Conservation (phyloP, 495 filamentous ascomycete species). For the Tetracladium marchalianum region DNA sequence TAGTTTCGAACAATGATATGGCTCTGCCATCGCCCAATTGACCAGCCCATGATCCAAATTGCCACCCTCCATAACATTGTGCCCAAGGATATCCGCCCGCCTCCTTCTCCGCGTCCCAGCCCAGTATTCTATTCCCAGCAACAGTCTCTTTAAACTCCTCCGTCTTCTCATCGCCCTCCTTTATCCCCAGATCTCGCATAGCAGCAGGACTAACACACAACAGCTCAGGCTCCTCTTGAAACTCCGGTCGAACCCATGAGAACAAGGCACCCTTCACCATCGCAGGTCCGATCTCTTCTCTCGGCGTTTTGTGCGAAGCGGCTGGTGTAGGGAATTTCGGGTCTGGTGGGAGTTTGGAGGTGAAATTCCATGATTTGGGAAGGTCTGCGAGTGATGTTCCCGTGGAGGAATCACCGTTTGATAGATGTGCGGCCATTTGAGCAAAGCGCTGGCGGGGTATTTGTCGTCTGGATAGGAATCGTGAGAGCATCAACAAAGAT, state of each 20-base stretch:
- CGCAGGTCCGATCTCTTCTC: slow-evolving; percentile 66
- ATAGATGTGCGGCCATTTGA: slow-evolving; percentile 47
- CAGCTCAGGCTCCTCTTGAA: slow-evolving; percentile 58
- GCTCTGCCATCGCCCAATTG: slow-evolving; percentile 93
- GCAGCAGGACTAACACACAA: slow-evolving; percentile 69
- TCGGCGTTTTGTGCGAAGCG: slow-evolving; percentile 66
- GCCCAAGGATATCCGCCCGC: slow-evolving; percentile 89
- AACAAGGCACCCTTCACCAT: slow-evolving; percentile 79
- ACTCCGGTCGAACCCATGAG: slow-evolving; percentile 80
- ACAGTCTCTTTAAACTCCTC: slow-evolving; percentile 69
- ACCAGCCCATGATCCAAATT: slow-evolving; percentile 85
- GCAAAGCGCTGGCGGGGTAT: slow-evolving; percentile 25
- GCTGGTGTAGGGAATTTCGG: slow-evolving; percentile 69
- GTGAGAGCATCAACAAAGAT: slow-evolving; percentile 30
- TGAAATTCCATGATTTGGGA: slow-evolving; percentile 82
- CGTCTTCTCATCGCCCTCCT: slow-evolving; percentile 51
- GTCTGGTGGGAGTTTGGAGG: slow-evolving; percentile 68
- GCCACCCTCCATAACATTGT: slow-evolving; percentile 90
- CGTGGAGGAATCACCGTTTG: slow-evolving; percentile 26
- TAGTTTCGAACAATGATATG: slow-evolving; percentile 86
- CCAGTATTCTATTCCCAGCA: slow-evolving; percentile 68
- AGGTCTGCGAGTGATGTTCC: slow-evolving; percentile 46
- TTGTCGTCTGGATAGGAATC: slow-evolving; percentile 18
- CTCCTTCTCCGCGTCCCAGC: slow-evolving; percentile 47
- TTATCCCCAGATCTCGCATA: slow-evolving; percentile 68